A percentile compares a stretch with the other conserved stretches of the same genome.
Conservation (phyloP, 257 asterid species). For the Scutellaria baicalensis region DNA sequence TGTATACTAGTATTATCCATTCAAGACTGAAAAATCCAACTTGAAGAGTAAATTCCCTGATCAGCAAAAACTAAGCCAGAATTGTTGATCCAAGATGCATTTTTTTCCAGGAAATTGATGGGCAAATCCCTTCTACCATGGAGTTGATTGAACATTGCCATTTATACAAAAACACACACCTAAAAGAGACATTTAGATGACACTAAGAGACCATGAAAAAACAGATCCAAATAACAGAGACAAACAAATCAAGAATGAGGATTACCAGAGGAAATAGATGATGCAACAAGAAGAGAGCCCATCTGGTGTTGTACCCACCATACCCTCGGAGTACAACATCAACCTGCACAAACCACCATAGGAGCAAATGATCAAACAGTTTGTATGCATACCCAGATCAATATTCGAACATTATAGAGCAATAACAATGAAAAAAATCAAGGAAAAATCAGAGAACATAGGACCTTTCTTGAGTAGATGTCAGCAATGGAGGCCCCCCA, state of each 20-base stretch:
- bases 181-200: background rate
- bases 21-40: background rate
- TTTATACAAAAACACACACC: background rate
- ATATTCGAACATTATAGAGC: background rate
- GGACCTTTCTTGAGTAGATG: constrained; percentile 69
- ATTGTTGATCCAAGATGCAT: constrained; percentile 1
- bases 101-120: background rate
- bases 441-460: background rate
- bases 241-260: background rate
- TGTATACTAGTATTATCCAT: too few species aligned
- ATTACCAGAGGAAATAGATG: constrained; percentile 77
- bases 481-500: constrained; percentile 94
- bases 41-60: background rate
- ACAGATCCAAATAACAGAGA: background rate
- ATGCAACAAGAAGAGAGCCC: constrained; percentile 88
- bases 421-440: background rate
- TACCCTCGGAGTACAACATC: constrained; percentile 88
- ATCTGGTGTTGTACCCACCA: constrained; percentile 87
- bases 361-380: background rate
- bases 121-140: background rate
- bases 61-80: background rate
- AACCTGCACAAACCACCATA: constrained; percentile 45
- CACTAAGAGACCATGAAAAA: background rate
- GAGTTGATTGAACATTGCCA: background rate
- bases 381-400: background rate